Percentiles rank a stretch among this genome's conserved stretches.
phyloP scores from a whole-genome alignment of 495 filamentous ascomycete species.

The Rusavskia elegans region DNA sequence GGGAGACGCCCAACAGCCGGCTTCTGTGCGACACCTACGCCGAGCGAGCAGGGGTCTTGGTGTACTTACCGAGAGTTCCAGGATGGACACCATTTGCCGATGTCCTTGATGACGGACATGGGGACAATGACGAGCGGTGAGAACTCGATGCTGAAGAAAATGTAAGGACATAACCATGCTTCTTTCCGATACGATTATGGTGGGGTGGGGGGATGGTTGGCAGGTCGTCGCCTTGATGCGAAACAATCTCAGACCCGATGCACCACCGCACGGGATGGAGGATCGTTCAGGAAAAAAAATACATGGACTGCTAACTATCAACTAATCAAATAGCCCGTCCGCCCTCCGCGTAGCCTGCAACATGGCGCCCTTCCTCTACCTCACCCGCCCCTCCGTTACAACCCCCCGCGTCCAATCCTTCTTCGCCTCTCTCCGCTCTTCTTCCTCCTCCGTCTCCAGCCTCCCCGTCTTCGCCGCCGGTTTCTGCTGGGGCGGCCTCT shows the following conservation, averaged over 20 bases:
- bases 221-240: too few species aligned
- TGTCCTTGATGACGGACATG: neutral
- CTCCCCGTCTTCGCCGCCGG: neutral
- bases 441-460: constrained; percentile 4
- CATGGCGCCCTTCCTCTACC: constrained; percentile 21
- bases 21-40: constrained; percentile 36
- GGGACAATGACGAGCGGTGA: neutral
- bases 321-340: neutral
- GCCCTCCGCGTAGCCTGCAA: neutral
- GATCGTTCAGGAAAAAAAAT: too few species aligned
- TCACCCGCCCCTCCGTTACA: constrained; percentile 18
- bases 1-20: constrained; percentile 36
- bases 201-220: too few species aligned
- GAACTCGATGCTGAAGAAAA: neutral
- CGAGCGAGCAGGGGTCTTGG: constrained; percentile 26
- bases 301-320: neutral
- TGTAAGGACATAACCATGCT: neutral
- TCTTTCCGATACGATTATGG: too few species aligned
- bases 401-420: constrained; percentile 31
- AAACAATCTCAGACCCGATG: too few species aligned
- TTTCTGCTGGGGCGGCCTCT: neutral
- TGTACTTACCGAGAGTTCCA: constrained; percentile 45
- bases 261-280: too few species aligned
- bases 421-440: constrained; percentile 25
- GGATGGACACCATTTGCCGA: constrained; percentile 21